Evolutionary conservation across 495 filamentous ascomycete genomes (phyloP), one percentile per base, ranked within the genome.

Genomic region (Apiosordaria backusii): DNA sequence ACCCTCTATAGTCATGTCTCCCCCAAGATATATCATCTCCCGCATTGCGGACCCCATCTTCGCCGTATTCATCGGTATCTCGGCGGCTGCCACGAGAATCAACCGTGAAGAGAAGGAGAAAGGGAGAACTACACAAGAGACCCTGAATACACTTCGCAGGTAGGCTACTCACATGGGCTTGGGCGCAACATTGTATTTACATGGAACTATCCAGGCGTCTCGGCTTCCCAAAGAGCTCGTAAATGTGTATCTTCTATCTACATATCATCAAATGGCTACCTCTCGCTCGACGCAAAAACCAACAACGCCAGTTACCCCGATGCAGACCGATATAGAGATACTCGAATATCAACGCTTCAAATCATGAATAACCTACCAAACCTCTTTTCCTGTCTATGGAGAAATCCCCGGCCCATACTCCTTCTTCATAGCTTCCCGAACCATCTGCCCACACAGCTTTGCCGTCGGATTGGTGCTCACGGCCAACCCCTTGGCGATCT

Each of bases 361-460:
- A 59, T 59, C 22, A 59, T 4, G 6, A 59, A 21, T 45, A 2
- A 45, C 16, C 9, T 45, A 13, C 35, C 35, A 45, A 45, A 3
- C 10, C 35, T 15, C 29, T 0, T 35, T 45, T 45, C 35, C 3
- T 45, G 9, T 45, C 35, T 45, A 45, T 45, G 35, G 35, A 45
- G 35, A 1, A 45, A 45, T 78, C 25, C 69, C 72, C 9, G 76
- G 73, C 1, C 81, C 81, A 62, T 83, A 83, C 78, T 97, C 92
- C 79, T 88, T 90, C 79, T 83, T 88, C 85, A 96, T 86, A 52
- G 91, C 91, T 80, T 94, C 89, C 76, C 86, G 88, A 13, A 97
- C 91, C 80, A 97, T 95, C 27, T 86, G 85, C 16, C 92, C 92
- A 78, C 92, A 97, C 72, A 96, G 82, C 81, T 93, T 96, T 25